Percentiles rank a stretch among this genome's conserved stretches.
Evolutionary conservation across 1,284 basidiomycete genomes (phyloP).

Genomic region (Fomes fomentarius): DNA sequence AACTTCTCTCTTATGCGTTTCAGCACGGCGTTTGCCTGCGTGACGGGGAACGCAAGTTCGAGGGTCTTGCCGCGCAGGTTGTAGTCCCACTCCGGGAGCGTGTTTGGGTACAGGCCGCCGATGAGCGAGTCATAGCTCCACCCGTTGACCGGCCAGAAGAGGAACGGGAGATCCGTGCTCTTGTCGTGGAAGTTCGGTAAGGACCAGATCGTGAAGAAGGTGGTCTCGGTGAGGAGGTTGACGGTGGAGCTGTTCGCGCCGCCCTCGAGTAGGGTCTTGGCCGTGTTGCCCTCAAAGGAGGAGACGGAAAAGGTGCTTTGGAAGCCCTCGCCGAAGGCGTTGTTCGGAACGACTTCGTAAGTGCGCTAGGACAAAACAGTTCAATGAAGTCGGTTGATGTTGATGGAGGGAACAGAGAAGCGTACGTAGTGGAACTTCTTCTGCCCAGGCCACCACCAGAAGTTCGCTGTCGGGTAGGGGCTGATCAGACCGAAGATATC

Average conservation of each 20-base stretch:
- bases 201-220: not conserved
- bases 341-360: not conserved
- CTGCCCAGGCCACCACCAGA: not conserved
- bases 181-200: not conserved
- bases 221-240: not conserved
- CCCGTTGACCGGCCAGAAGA: not conserved
- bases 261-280: not conserved
- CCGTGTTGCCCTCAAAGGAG: not conserved
- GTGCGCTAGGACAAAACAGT: too few relatives aligned
- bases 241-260: not conserved
- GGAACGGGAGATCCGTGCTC: not conserved
- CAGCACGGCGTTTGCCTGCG: not conserved
- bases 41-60: not conserved
- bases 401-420: too few relatives aligned
- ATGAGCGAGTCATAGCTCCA: conserved; percentile 1
- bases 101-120: not conserved
- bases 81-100: not conserved
- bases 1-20: not conserved
- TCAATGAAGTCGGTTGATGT: too few relatives aligned
- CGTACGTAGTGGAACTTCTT: not conserved
- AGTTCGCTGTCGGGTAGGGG: not conserved
- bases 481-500: not conserved
- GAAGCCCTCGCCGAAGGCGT: not conserved
- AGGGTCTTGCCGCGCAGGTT: not conserved
- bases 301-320: not conserved